These are phyloP conservation scores for Fagus sylvatica DNA, from an alignment of 306 rosid genomes.

Conservation along the genomic window DNA sequence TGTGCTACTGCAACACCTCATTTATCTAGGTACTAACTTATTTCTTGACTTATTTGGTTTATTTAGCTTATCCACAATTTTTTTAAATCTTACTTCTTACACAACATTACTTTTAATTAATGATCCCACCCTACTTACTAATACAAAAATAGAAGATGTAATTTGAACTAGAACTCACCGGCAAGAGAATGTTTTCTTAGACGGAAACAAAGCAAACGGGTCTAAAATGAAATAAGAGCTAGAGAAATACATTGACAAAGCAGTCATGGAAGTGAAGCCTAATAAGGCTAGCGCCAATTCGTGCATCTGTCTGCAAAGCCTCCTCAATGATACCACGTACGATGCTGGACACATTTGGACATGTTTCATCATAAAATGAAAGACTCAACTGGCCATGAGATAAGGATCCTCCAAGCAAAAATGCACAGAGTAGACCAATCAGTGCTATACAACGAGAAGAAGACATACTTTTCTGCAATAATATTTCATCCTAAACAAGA, in stretches of 20 bases:
- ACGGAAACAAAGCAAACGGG: no score
- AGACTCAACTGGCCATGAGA: conserved; percentile 21
- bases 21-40: no score
- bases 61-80: no score
- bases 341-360: conserved; percentile 14
- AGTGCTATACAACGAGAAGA: not conserved
- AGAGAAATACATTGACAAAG: conserved; percentile 43
- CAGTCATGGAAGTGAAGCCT: conserved; percentile 66
- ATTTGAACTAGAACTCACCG: no score
- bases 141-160: no score
- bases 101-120: no score
- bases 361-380: conserved; percentile 25
- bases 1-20: no score
- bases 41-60: no score
- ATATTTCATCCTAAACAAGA: not conserved
- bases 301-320: conserved; percentile 21
- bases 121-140: no score
- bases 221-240: not conserved
- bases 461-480: not conserved
- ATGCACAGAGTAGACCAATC: conserved; percentile 12
- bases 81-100: no score
- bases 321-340: conserved; percentile 16
- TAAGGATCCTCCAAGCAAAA: conserved; percentile 30
- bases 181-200: no score
- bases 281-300: conserved; percentile 45